These are phyloP conservation scores for Verticillium albo-atrum DNA, from an alignment of 2,329 filamentous ascomycete genomes.

Conservation along the genomic window DNA sequence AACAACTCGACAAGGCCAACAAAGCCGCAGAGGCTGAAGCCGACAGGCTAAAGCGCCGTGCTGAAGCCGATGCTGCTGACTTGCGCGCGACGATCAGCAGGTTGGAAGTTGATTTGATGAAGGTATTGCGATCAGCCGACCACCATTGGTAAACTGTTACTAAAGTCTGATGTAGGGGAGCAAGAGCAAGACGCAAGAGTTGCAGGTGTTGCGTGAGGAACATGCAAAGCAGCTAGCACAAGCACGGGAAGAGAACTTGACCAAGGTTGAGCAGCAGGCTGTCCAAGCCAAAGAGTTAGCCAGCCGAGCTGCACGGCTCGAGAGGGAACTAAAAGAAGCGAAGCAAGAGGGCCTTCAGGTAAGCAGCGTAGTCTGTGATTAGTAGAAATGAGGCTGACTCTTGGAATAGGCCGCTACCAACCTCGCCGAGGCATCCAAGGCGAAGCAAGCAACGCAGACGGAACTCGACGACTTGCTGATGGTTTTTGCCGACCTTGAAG, in stretches of 20 bases:
- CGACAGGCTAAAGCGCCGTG: constrained; percentile 41
- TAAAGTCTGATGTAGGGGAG: constrained; percentile 37
- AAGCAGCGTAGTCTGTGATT: neutral
- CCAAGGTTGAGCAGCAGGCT: constrained; percentile 44
- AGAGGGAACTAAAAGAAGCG: constrained; percentile 21
- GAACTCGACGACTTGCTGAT: constrained; percentile 79
- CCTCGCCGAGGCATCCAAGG: constrained; percentile 50
- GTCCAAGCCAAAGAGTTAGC: constrained; percentile 29
- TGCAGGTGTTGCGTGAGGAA: constrained; percentile 46
- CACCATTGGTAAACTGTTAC: neutral
- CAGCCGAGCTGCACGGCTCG: constrained; percentile 23
- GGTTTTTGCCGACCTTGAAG: constrained; percentile 76
- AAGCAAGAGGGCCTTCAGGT: constrained; percentile 15
- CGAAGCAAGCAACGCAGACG: constrained; percentile 59
- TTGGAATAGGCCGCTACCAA: constrained; percentile 19
- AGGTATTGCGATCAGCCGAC: constrained; percentile 35
- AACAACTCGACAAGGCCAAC: constrained; percentile 39
- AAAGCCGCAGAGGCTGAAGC: constrained; percentile 44
- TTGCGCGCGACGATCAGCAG: constrained; percentile 55
- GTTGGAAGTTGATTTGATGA: constrained; percentile 59
- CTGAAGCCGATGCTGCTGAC: constrained; percentile 60
- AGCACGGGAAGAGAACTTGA: constrained; percentile 39
- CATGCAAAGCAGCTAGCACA: constrained; percentile 28
- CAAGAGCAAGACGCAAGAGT: constrained; percentile 56
- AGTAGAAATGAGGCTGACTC: constrained; percentile 1